A percentile compares a stretch with the other conserved stretches of the same genome.
Conservation (phyloP, 352 stramenopile genomes). For the Pythium aquatile region DNA sequence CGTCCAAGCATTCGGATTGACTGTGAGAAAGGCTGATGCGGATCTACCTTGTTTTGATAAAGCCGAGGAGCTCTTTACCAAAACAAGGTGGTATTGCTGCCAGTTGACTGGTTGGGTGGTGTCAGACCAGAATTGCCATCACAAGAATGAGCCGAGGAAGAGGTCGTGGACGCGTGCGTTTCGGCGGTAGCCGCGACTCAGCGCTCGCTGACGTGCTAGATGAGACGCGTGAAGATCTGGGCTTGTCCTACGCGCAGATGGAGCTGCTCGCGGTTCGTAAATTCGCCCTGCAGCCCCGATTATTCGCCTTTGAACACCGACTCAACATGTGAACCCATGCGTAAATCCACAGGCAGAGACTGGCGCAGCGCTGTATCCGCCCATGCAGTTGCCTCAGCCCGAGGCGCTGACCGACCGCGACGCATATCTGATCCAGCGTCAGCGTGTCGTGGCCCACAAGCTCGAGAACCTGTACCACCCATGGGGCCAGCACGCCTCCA, state of each 20-base stretch:
- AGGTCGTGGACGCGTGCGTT: slow-evolving; percentile 62
- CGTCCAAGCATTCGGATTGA: neutral
- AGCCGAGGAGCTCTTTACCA: neutral
- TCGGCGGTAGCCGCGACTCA: slow-evolving; percentile 68
- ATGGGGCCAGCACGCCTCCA: slow-evolving; percentile 44
- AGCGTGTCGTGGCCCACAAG: slow-evolving; percentile 66
- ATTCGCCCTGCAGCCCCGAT: neutral
- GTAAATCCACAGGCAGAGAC: slow-evolving; percentile 37
- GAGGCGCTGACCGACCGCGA: slow-evolving; percentile 53
- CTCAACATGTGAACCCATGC: neutral
- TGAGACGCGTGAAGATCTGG: slow-evolving; percentile 68
- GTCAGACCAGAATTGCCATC: neutral
- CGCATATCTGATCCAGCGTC: slow-evolving; percentile 67
- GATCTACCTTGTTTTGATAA: neutral
- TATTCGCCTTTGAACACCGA: neutral
- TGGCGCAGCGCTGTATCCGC: slow-evolving; percentile 51
- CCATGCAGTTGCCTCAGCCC: slow-evolving; percentile 59
- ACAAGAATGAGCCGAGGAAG: slow-evolving; percentile 57
- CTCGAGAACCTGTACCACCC: slow-evolving; percentile 67
- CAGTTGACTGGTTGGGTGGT: slow-evolving; percentile 4
- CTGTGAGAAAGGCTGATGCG: neutral
- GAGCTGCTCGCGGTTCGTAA: slow-evolving; percentile 53
- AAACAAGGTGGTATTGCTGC: slow-evolving; percentile 6
- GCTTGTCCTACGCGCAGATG: slow-evolving; percentile 69
- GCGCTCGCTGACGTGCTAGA: slow-evolving; percentile 67